Percentiles rank a stretch among this genome's conserved stretches.
Evolutionary conservation across 225 moss, liverwort and hornwort species (phyloP).

Genomic region (Marchantia polymorpha): DNA sequence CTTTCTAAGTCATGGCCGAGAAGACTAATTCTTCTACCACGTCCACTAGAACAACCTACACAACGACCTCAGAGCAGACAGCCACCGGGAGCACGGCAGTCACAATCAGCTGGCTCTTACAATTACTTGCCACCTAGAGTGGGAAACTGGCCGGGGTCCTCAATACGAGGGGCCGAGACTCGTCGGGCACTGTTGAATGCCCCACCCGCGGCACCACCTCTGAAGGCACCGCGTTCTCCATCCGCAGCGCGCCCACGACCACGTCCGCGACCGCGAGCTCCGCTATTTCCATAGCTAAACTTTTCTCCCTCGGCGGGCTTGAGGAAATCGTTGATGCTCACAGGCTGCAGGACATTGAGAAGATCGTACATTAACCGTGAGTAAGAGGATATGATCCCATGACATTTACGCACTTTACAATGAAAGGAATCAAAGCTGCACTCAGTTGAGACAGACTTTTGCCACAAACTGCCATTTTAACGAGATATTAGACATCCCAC

Average conservation of each 20-base stretch:
- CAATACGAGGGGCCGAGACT: conserved; percentile 73
- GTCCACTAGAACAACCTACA: conserved; percentile 20
- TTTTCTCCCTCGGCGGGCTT: conserved; percentile 86
- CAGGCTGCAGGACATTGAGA: conserved; percentile 34
- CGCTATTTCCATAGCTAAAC: conserved; percentile 47
- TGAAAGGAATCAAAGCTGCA: too few species aligned
- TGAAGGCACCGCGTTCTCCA: conserved; percentile 48
- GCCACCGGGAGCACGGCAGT: neutral
- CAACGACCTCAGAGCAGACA: conserved; percentile 12
- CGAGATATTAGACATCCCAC: too few species aligned
- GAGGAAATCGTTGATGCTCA: conserved; percentile 92
- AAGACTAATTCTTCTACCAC: conserved; percentile 30
- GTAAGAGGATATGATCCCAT: too few species aligned
- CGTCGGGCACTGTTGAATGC: conserved; percentile 43
- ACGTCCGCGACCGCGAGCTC: conserved; percentile 65
- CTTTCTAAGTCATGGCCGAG: conserved; percentile 28
- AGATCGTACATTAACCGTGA: neutral
- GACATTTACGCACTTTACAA: too few species aligned
- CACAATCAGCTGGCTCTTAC: neutral
- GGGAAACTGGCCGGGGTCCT: conserved; percentile 87
- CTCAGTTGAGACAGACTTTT: too few species aligned
- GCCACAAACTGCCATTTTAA: too few species aligned
- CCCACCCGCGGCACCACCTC: conserved; percentile 25
- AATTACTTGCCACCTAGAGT: conserved; percentile 74
- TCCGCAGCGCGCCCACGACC: conserved; percentile 37